These are phyloP conservation scores for Sonneratia caseolaris DNA, from an alignment of 345 rosid species.

Conservation along the genomic window DNA sequence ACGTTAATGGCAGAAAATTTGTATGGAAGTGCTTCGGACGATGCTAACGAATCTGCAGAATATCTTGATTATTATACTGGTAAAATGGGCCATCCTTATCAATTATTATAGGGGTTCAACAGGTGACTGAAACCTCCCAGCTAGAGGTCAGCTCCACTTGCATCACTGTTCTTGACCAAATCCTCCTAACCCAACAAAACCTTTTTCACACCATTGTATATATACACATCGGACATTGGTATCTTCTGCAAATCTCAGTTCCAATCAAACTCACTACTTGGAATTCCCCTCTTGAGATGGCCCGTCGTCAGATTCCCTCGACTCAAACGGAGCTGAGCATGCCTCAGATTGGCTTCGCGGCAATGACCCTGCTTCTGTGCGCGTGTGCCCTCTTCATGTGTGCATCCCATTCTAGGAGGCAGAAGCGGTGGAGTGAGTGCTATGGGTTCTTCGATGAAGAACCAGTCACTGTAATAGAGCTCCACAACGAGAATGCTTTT, in stretches of 20 bases:
- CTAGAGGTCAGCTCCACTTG: neutral
- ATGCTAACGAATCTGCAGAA: too few relatives aligned
- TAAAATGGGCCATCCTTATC: neutral
- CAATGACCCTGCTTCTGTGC: conserved; percentile 30
- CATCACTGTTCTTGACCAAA: neutral
- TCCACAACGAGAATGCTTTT: conserved; percentile 23
- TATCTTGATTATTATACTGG: too few relatives aligned
- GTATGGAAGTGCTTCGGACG: too few relatives aligned
- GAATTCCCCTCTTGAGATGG: neutral
- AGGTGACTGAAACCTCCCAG: neutral
- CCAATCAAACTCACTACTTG: conserved; percentile 20
- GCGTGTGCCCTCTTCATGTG: conserved; percentile 43
- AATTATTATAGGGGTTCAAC: conserved; percentile 20
- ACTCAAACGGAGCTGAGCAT: conserved; percentile 8
- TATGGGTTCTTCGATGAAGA: conserved; percentile 39
- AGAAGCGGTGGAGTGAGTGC: conserved; percentile 41
- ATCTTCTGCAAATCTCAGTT: neutral
- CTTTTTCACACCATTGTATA: conserved; percentile 4
- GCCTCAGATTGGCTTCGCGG: conserved; percentile 36
- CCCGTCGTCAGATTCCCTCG: conserved; percentile 8
- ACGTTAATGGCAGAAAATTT: too few relatives aligned
- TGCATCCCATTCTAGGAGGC: conserved; percentile 48
- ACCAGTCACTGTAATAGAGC: conserved; percentile 43
- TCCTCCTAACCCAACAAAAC: conserved; percentile 5
- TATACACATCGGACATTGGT: neutral